These are phyloP conservation scores for Tuber indicum DNA, from an alignment of 495 filamentous ascomycete genomes.

Conservation along the genomic window DNA sequence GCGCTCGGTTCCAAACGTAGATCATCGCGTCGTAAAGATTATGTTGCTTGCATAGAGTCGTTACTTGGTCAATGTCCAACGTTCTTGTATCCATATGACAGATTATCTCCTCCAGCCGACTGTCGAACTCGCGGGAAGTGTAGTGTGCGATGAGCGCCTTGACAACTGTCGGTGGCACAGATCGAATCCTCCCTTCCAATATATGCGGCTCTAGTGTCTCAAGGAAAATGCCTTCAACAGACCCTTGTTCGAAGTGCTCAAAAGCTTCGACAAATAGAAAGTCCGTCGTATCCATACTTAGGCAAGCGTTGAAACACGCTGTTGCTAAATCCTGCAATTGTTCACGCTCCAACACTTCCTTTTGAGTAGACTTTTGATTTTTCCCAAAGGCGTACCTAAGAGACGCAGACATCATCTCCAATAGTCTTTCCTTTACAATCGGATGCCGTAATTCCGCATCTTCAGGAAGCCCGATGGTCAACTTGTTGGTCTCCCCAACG, in stretches of 20 bases:
- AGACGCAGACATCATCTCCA: conserved; percentile 92
- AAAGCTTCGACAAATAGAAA: conserved; percentile 90
- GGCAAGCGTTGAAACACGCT: conserved; percentile 74
- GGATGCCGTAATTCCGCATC: conserved; percentile 67
- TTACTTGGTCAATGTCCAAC: conserved; percentile 90
- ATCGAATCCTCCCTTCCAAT: conserved; percentile 64
- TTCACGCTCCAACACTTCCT: conserved; percentile 48
- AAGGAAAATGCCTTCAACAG: conserved; percentile 67
- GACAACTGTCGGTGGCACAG: conserved; percentile 72
- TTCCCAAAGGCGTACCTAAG: conserved; percentile 81
- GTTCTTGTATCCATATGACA: conserved; percentile 85
- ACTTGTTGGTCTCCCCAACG: conserved; percentile 75
- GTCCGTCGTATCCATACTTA: conserved; percentile 65
- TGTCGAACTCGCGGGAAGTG: conserved; percentile 61
- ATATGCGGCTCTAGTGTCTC: conserved; percentile 82
- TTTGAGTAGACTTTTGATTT: conserved; percentile 38
- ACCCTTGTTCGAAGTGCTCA: conserved; percentile 75
- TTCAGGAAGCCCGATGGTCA: conserved; percentile 88
- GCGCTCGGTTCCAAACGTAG: conserved; percentile 91
- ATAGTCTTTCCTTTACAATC: conserved; percentile 77
- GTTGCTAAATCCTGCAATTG: conserved; percentile 72
- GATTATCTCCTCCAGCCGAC: conserved; percentile 84
- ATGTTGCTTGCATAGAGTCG: conserved; percentile 80
- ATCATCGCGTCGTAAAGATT: conserved; percentile 90
- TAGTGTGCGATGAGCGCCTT: conserved; percentile 80